phyloP scores from a whole-genome alignment of 2,329 filamentous ascomycete species.

The Cylindrodendrum hubeiense region DNA sequence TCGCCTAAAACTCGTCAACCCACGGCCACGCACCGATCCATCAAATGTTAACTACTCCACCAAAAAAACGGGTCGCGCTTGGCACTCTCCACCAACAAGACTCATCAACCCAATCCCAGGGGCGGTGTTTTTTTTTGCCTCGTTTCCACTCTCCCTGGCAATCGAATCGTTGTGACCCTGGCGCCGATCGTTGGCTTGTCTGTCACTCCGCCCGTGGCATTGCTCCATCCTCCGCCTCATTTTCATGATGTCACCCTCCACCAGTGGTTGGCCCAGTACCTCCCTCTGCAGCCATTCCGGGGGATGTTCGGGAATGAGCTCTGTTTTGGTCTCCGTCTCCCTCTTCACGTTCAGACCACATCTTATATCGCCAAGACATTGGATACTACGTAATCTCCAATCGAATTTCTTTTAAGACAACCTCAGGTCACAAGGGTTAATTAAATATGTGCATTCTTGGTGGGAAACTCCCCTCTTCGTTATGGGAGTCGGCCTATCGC shows the following conservation, averaged over 20 bases:
- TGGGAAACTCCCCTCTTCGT: too few relatives aligned
- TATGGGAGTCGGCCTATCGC: too few relatives aligned
- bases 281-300: constrained; percentile 14
- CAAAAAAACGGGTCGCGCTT: neutral
- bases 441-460: too few relatives aligned
- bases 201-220: constrained; percentile 10
- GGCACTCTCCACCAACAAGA: constrained; percentile 7
- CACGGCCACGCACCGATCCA: neutral
- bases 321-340: neutral
- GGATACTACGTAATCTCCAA: neutral
- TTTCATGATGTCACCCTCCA: constrained; percentile 27
- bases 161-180: constrained; percentile 2
- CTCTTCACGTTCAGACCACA: neutral
- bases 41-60: constrained; percentile 10
- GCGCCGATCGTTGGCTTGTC: constrained; percentile 11
- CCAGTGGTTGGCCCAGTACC: constrained; percentile 25
- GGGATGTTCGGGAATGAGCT: constrained; percentile 13
- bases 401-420: neutral
- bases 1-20: neutral
- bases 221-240: constrained; percentile 26
- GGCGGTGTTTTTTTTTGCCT: constrained; percentile 17
- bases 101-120: constrained; percentile 7
- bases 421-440: too few relatives aligned
- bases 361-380: constrained; percentile 4
- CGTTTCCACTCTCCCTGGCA: constrained; percentile 20